Evolutionary conservation across 2,329 filamentous ascomycete genomes (phyloP).

Genomic region (Phoma herbarum): DNA sequence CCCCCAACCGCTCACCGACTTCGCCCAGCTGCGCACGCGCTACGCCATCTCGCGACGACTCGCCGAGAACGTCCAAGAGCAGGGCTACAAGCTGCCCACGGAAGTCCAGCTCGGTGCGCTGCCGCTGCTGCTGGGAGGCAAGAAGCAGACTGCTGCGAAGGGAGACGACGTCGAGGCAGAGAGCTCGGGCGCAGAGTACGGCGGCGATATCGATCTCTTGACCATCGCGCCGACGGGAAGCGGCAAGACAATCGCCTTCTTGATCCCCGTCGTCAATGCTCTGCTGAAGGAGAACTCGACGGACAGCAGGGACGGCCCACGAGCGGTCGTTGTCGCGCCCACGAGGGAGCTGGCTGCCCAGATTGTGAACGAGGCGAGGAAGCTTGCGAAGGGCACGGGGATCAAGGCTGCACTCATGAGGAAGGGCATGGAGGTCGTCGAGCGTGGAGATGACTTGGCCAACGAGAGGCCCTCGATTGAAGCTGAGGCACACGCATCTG

Average conservation of each 20-base stretch:
- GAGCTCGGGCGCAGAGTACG: constrained; percentile 31
- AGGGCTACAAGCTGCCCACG: constrained; percentile 87
- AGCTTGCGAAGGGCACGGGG: constrained; percentile 78
- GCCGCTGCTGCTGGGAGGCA: constrained; percentile 74
- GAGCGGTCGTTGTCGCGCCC: constrained; percentile 58
- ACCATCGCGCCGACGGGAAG: constrained; percentile 94
- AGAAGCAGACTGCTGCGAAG: constrained; percentile 3
- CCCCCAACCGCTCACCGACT: constrained; percentile 81
- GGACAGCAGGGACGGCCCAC: constrained; percentile 37
- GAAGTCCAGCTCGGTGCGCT: constrained; percentile 91
- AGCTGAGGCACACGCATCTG: constrained; percentile 45
- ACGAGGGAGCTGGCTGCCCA: constrained; percentile 61
- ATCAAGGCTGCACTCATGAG: constrained; percentile 83
- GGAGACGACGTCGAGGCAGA: constrained; percentile 52
- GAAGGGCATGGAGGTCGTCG: constrained; percentile 77
- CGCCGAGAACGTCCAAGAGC: constrained; percentile 79
- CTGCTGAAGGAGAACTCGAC: constrained; percentile 57
- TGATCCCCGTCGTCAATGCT: constrained; percentile 84
- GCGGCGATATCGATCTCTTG: constrained; percentile 73
- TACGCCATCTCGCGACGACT: constrained; percentile 80
- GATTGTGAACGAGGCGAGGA: constrained; percentile 76
- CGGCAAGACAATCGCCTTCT: constrained; percentile 92
- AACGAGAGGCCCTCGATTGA: constrained; percentile 43
- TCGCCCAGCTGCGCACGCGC: constrained; percentile 72
- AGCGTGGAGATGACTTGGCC: constrained; percentile 47